These are phyloP conservation scores for Talaromyces sp. DNA, from an alignment of 2,329 filamentous ascomycete genomes.

Conservation along the genomic window DNA sequence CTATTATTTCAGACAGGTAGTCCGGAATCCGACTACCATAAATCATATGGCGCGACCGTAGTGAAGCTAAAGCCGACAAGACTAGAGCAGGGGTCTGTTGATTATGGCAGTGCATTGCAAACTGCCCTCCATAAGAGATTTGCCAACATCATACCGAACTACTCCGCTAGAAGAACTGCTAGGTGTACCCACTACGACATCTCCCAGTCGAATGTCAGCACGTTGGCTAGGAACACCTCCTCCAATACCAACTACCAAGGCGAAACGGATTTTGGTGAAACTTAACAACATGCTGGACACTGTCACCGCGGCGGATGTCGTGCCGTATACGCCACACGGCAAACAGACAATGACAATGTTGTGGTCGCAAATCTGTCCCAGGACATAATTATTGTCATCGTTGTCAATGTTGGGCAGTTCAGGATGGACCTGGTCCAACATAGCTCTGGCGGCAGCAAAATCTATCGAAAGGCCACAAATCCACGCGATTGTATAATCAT, in stretches of 20 bases:
- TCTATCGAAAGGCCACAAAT: background rate
- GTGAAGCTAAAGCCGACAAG: constrained; percentile 4
- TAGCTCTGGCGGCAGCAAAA: background rate
- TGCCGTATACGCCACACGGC: constrained; percentile 7
- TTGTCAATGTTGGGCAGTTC: background rate
- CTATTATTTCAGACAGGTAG: no score
- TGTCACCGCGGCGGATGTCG: constrained; percentile 3
- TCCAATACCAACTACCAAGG: constrained; percentile 19
- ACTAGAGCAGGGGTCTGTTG: constrained; percentile 13
- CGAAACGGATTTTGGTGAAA: constrained; percentile 15
- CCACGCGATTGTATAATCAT: background rate
- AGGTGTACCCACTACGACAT: constrained; percentile 14
- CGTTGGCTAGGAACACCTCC: constrained; percentile 14
- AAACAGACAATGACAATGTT: constrained; percentile 16
- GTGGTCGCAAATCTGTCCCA: constrained; percentile 15
- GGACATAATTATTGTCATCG: constrained; percentile 15
- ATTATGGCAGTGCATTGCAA: constrained; percentile 11
- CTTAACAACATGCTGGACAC: constrained; percentile 12
- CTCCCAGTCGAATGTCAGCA: constrained; percentile 6
- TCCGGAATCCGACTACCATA: no score
- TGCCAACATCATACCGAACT: constrained; percentile 3
- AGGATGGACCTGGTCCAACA: background rate
- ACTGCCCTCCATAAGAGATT: background rate
- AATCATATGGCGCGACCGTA: no score
- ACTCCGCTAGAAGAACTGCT: constrained; percentile 11